Evolutionary conservation across 2,329 filamentous ascomycete genomes (phyloP).

Genomic region (Pseudocercospora cruenta): DNA sequence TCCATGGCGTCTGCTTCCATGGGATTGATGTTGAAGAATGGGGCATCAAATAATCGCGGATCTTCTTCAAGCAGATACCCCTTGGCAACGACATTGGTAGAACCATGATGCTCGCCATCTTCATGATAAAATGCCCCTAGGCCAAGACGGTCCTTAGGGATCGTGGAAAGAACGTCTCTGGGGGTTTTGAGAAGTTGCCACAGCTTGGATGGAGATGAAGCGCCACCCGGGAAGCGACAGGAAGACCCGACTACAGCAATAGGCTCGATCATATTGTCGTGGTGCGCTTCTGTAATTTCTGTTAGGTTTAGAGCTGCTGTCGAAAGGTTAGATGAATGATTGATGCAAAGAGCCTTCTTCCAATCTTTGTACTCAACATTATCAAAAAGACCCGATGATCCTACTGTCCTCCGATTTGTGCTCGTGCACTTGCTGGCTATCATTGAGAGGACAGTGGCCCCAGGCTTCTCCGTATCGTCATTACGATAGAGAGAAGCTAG

Average conservation of each 20-base stretch:
- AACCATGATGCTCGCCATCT: constrained; percentile 24
- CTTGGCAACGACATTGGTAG: constrained; percentile 23
- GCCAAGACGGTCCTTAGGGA: constrained; percentile 30
- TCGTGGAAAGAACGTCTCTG: constrained; percentile 19
- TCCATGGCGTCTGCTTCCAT: constrained; percentile 33
- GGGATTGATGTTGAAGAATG: constrained; percentile 31
- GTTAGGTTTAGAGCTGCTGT: neutral
- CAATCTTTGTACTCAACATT: too few species aligned
- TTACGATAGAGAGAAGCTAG: too few species aligned
- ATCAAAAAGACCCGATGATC: too few species aligned
- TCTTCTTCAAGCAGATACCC: constrained; percentile 33
- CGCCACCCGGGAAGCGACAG: constrained; percentile 28
- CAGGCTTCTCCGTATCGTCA: too few species aligned
- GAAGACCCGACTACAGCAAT: constrained; percentile 25
- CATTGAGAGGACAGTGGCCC: too few species aligned
- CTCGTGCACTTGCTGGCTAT: too few species aligned
- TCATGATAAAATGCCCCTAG: constrained; percentile 31
- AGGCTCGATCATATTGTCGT: constrained; percentile 16
- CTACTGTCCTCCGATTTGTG: too few species aligned
- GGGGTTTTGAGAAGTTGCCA: constrained; percentile 29
- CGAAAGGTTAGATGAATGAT: neutral
- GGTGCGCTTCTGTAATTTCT: neutral
- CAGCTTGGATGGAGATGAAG: constrained; percentile 27
- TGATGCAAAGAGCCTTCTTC: neutral
- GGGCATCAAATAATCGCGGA: constrained; percentile 28